These are phyloP conservation scores for Thuja plicata DNA, from an alignment of 83 land plant genomes.

Conservation along the genomic window DNA sequence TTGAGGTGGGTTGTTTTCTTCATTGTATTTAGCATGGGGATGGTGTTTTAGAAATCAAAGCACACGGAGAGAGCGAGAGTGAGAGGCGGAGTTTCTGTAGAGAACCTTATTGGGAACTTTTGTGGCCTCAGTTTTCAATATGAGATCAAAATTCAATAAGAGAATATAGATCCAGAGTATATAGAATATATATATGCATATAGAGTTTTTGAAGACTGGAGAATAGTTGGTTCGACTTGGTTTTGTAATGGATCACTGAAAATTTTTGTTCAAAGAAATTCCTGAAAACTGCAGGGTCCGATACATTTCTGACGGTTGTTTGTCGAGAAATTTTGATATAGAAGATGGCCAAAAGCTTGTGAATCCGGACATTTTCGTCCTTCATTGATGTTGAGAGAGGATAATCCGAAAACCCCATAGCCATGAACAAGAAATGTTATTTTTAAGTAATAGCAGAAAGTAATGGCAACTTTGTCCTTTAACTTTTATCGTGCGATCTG, in stretches of 20 bases:
- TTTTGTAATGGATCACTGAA: neutral
- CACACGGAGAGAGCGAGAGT: neutral
- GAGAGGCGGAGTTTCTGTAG: neutral
- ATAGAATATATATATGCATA: neutral
- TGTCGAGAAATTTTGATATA: neutral
- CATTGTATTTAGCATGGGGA: neutral
- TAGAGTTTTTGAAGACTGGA: neutral
- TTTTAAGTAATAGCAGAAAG: neutral
- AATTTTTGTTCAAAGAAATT: neutral
- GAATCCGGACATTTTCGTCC: neutral
- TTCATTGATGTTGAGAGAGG: neutral
- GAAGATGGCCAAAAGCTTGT: neutral
- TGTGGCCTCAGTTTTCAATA: neutral
- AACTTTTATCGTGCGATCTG: neutral
- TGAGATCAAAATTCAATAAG: neutral
- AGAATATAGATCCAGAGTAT: neutral
- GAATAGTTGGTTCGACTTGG: neutral
- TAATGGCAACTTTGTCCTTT: neutral
- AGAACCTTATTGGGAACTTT: neutral
- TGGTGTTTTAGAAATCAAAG: neutral
- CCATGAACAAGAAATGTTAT: neutral
- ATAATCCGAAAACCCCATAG: neutral
- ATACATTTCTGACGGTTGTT: neutral
- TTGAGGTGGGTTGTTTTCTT: neutral
- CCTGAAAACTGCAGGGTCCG: neutral